Evolutionary conservation across 108 stramenopile species (phyloP).

Genomic region (Skeletonema marinoi): DNA sequence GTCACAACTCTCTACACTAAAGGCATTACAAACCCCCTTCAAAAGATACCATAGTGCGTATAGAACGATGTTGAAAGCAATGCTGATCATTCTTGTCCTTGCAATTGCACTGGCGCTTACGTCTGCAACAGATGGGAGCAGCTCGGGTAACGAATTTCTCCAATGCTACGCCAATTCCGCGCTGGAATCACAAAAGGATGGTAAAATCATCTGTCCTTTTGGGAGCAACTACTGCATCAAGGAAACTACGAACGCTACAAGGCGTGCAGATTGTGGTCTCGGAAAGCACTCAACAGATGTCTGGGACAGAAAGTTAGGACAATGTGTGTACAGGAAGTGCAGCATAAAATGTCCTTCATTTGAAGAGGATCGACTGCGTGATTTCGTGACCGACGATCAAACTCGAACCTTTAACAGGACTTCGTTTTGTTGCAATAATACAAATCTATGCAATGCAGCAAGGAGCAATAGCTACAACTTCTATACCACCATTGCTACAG

Average conservation of each 20-base stretch:
- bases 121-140: too few species aligned
- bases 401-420: slow-evolving; percentile 21
- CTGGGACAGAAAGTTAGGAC: slow-evolving; percentile 35
- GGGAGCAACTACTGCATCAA: slow-evolving; percentile 25
- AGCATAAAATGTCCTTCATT: slow-evolving; percentile 13
- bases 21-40: too few species aligned
- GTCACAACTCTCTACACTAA: too few species aligned
- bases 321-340: slow-evolving; percentile 46
- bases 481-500: neutral
- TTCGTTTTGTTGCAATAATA: slow-evolving; percentile 38
- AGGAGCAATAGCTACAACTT: neutral
- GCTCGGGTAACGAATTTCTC: slow-evolving; percentile 5
- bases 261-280: slow-evolving; percentile 27
- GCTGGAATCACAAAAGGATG: slow-evolving; percentile 32
- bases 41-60: too few species aligned
- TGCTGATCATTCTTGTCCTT: too few species aligned
- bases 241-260: slow-evolving; percentile 31
- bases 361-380: slow-evolving; percentile 21
- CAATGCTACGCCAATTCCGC: slow-evolving; percentile 39
- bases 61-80: too few species aligned
- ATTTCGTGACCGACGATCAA: slow-evolving; percentile 10
- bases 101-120: too few species aligned
- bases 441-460: slow-evolving; percentile 31
- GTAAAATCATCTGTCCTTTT: slow-evolving; percentile 26
- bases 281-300: slow-evolving; percentile 11